Conservation (phyloP, 352 stramenopile genomes). For the Globisporangium cylindrosporum region DNA sequence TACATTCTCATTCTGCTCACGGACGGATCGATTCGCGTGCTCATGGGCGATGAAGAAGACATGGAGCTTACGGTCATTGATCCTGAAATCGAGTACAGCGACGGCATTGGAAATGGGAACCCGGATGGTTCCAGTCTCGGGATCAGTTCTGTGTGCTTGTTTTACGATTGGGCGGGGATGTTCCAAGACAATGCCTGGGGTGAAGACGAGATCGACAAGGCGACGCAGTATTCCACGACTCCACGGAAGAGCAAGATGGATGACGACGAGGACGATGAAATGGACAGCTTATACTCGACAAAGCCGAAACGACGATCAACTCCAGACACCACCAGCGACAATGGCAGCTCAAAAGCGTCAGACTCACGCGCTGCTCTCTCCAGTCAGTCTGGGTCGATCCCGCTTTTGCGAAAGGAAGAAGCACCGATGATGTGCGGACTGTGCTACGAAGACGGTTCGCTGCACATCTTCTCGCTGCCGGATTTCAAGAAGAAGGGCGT, state of each 20-base stretch:
- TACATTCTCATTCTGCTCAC: conserved; percentile 82
- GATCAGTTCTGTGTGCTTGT: conserved; percentile 74
- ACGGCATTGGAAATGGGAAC: conserved; percentile 36
- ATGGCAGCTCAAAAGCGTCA: conserved; percentile 32
- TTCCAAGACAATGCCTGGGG: conserved; percentile 63
- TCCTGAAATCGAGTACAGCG: conserved; percentile 59
- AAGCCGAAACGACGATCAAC: conserved; percentile 27
- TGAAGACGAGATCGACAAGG: conserved; percentile 33
- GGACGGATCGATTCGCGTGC: conserved; percentile 72
- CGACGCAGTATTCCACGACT: conserved; percentile 20
- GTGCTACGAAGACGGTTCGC: conserved; percentile 77
- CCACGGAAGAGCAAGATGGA: conserved; percentile 21
- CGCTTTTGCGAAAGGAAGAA: conserved; percentile 45
- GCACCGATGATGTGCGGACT: conserved; percentile 80
- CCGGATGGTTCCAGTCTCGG: conserved; percentile 18
- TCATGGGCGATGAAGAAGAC: conserved; percentile 82
- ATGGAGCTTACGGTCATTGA: conserved; percentile 81
- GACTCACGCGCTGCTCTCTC: neutral
- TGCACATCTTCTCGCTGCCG: conserved; percentile 80
- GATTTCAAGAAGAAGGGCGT: conserved; percentile 80
- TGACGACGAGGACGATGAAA: conserved; percentile 64
- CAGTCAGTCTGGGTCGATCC: conserved; percentile 33
- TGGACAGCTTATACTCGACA: conserved; percentile 66
- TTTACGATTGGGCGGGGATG: conserved; percentile 84
- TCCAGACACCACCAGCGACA: conserved; percentile 4